phyloP scores from a whole-genome alignment of 2,329 filamentous ascomycete genomes.

The Ceratocystis destructans region DNA sequence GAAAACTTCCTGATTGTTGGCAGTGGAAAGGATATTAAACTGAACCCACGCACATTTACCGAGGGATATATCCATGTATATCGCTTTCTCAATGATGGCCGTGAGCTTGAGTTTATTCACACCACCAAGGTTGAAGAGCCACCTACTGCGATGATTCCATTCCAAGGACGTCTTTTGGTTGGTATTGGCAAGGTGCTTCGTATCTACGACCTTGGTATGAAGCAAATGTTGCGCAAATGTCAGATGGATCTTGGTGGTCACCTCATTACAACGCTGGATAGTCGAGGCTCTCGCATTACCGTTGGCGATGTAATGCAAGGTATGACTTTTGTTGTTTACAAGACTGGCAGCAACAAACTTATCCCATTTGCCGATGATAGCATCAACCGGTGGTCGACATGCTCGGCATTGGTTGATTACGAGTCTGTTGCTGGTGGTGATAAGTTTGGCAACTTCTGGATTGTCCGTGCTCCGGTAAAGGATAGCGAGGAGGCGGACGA shows the following conservation, averaged over 20 bases:
- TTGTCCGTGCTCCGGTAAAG: conserved; percentile 75
- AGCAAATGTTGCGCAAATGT: conserved; percentile 81
- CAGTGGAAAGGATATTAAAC: conserved; percentile 77
- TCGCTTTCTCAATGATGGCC: conserved; percentile 74
- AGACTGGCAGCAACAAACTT: conserved; percentile 76
- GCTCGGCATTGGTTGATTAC: conserved; percentile 90
- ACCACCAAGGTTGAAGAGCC: conserved; percentile 88
- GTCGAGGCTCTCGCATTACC: conserved; percentile 79
- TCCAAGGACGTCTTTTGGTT: conserved; percentile 80
- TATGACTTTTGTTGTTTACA: conserved; percentile 85
- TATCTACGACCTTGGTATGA: conserved; percentile 86
- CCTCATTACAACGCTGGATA: conserved; percentile 77
- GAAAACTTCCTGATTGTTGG: conserved; percentile 89
- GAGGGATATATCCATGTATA: conserved; percentile 88
- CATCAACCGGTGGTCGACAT: conserved; percentile 79
- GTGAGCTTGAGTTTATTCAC: conserved; percentile 83
- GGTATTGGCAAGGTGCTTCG: conserved; percentile 71
- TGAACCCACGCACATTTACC: conserved; percentile 60
- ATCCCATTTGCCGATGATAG: conserved; percentile 91
- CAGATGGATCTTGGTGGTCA: conserved; percentile 67
- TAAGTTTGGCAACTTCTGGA: conserved; percentile 94
- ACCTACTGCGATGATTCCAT: conserved; percentile 76
- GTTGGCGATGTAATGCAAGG: conserved; percentile 89
- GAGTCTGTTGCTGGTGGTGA: conserved; percentile 90
- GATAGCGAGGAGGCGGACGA: conserved; percentile 83